Base-by-base conservation (phyloP, 306 rosid genomes). In the Dryas alaskensis region DNA sequence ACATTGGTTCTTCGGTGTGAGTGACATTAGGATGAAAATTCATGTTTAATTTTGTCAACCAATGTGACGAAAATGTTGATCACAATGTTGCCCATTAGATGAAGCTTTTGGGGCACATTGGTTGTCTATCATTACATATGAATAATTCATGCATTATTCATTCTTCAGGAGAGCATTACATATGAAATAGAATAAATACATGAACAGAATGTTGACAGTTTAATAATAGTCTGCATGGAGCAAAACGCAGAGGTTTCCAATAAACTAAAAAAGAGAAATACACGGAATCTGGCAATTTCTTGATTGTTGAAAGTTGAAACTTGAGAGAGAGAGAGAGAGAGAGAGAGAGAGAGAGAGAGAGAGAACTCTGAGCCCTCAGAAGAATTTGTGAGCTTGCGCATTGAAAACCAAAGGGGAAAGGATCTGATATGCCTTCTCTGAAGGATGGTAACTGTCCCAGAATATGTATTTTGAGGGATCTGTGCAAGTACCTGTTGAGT, bases 361-460 rank as follows among this genome's bases (percentile, higher is more conserved):
- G 45, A 40, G 42, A 8, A 31, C 37, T 31, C 37, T 31, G 3
- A 31, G 37, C 37, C 46, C 2, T 42, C 70, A 89, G 78, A 87
- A 87, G 73, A 89, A 87, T 13, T 81, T 71, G 3, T 80, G 58
- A 10, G 87, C 67, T 73, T 76, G 79, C 44, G 73, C 4, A n/a
- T 79, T 78, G 16, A 84, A 6, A 39, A 69, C 84, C 51, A 72
- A 40, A 50, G 80, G 52, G 65, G 58, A 39, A 65, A 87, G 70
- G 16, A 69, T 42, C 46, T 49, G 22, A 54, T 86, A 88, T 9
- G 84, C 83, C n/a, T 74, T 69, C 65, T 85, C 81, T 0, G 96
- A 72, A 16, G 92, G 96, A 73, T 88, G 93, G 69, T 79, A 85
- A 63, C 90, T 82, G 74, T 92, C 97, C 91, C 91, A 89, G 42